A percentile compares a stretch with the other conserved stretches of the same genome.
Conservation (phyloP, 2,329 filamentous ascomycete species). For the Botrytis galanthina region DNA sequence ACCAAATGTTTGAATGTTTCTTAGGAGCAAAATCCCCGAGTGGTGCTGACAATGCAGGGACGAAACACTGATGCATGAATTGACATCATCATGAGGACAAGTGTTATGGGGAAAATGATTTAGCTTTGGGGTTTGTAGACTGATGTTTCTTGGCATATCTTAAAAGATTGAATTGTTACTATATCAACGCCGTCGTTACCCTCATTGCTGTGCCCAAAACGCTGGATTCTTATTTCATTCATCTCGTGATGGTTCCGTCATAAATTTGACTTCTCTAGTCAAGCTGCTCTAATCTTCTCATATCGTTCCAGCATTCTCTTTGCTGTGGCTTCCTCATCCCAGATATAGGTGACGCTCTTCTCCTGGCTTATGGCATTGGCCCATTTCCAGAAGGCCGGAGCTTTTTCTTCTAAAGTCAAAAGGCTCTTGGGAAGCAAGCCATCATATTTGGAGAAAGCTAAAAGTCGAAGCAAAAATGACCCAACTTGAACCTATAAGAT, state of each 20-base stretch:
- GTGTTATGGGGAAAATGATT: not conserved
- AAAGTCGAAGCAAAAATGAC: constrained; percentile 64
- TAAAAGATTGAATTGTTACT: constrained; percentile 6
- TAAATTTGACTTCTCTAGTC: not conserved
- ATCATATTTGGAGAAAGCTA: constrained; percentile 52
- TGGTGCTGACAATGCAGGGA: constrained; percentile 18
- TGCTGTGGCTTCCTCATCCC: constrained; percentile 51
- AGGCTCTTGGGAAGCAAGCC: constrained; percentile 53
- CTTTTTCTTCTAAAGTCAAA: constrained; percentile 47
- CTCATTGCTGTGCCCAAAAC: not conserved
- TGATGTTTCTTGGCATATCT: constrained; percentile 11
- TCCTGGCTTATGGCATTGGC: constrained; percentile 57
- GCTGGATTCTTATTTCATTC: not conserved
- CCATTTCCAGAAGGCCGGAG: constrained; percentile 71
- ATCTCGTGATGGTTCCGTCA: constrained; percentile 1
- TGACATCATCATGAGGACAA: not conserved
- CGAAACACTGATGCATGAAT: constrained; percentile 2
- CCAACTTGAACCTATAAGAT: constrained; percentile 55
- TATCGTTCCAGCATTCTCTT: constrained; percentile 44
- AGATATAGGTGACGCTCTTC: constrained; percentile 65
- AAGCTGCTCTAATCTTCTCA: constrained; percentile 13
- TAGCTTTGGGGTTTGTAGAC: not conserved
- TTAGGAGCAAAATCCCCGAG: not conserved
- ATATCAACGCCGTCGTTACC: constrained; percentile 13
- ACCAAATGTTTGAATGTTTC: not conserved